Evolutionary conservation across 2,329 filamentous ascomycete genomes (phyloP), one percentile per base, ranked within the genome.

Genomic region (Ascochyta fabae): DNA sequence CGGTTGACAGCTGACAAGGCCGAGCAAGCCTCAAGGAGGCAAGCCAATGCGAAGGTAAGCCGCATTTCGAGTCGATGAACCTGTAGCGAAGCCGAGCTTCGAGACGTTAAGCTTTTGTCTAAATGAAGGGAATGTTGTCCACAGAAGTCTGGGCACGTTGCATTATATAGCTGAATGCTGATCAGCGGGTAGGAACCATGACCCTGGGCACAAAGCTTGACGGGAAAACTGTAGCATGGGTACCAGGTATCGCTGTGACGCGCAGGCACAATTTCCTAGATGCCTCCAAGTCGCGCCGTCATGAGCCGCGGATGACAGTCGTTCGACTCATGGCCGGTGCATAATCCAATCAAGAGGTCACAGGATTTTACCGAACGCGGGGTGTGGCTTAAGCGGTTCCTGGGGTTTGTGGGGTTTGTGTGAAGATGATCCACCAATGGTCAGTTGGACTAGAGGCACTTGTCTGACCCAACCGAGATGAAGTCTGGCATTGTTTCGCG

Each of bases 391-490:
- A 35, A 53, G 24, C 46, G 49, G 46, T 42, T 39, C 15, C 31
- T 41, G 29, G 35, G 53, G 51, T 56, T 56, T 56, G 51, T 64
- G 60, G 58, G 57, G 62, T 57, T 23, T 53, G 57, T 49, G 42
- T n/a, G 24, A 36, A 54, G 23, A 65, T 53, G 58, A 62, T 66
- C 60, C 64, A 66, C 64, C 64, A 66, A 66, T 66, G 36, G 58
- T 16, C 15, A 4, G 16, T n/a, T 22, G 15, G 19, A 6, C 15
- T 31, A n/a, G 35, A 7, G 16, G 23, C 10, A 26, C 10, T 10
- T 31, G 22, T 7, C 19, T 38, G 24, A 9, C 26, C 26, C 29
- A 26, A 13, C 4, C 23, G 41, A 55, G 35, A 50, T 50, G 41
- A 46, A 22, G 6, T 26, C 29, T 3, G 29, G 10, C 5, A 8